phyloP scores from a whole-genome alignment of 805 yeast species.

The Saccharomycopsis fermentans region DNA sequence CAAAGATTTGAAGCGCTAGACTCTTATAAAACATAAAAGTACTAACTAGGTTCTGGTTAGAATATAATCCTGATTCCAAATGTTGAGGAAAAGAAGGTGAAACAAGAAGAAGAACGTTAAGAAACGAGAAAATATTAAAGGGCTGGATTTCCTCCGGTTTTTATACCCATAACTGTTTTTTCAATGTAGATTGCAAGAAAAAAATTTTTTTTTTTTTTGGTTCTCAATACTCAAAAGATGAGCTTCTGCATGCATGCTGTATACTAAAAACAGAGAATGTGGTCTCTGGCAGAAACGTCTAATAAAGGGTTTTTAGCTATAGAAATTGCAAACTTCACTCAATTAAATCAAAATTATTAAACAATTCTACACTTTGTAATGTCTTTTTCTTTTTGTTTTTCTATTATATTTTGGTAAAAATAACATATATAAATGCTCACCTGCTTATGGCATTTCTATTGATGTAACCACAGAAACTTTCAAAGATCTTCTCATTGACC shows the following conservation, averaged over 20 bases:
- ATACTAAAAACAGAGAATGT: no score
- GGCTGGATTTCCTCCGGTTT: not conserved
- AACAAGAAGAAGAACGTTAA: not conserved
- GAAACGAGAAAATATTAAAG: not conserved
- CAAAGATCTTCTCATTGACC: slow-evolving; percentile 7
- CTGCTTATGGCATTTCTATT: not conserved
- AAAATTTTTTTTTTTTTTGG: not conserved
- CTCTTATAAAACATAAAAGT: not conserved
- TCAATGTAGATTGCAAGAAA: not conserved
- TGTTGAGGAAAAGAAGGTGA: not conserved
- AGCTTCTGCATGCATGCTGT: not conserved
- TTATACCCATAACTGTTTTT: not conserved
- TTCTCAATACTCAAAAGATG: not conserved
- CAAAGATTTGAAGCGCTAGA: not conserved
- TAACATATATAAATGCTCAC: no score
- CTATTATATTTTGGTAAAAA: no score
- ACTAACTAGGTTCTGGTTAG: not conserved
- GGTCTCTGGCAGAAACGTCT: no score
- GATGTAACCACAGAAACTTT: slow-evolving; percentile 15
- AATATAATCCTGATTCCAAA: slow-evolving; percentile 2
- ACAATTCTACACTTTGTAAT: no score
- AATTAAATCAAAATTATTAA: no score
- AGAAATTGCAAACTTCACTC: no score
- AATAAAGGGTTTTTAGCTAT: no score
- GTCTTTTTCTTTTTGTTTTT: no score